These are phyloP conservation scores for Cercospora canescens DNA, from an alignment of 2,329 filamentous ascomycete genomes.

Conservation along the genomic window DNA sequence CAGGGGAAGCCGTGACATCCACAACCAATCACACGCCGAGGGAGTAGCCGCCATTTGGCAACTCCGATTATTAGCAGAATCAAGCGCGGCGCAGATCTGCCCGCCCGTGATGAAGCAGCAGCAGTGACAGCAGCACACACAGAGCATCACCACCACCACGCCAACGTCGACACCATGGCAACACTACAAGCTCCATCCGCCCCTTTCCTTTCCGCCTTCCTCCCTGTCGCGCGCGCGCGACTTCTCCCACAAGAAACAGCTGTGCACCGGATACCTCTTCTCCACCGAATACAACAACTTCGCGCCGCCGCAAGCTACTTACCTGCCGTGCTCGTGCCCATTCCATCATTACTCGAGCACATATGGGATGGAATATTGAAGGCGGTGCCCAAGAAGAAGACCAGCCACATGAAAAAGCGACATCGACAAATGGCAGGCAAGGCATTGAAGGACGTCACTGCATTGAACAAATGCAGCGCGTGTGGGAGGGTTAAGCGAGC, in stretches of 20 bases:
- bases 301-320: constrained; percentile 34
- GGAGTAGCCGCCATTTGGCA: constrained; percentile 17
- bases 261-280: constrained; percentile 44
- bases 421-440: constrained; percentile 95
- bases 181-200: constrained; percentile 40
- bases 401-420: constrained; percentile 92
- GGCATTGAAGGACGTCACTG: constrained; percentile 84
- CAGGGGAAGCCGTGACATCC: constrained; percentile 16
- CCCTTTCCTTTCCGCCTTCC: constrained; percentile 52
- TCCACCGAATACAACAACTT: constrained; percentile 50
- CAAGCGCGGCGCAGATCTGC: not conserved
- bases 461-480: constrained; percentile 82
- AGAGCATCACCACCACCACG: constrained; percentile 1
- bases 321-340: constrained; percentile 61
- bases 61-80: constrained; percentile 8
- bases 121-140: not conserved
- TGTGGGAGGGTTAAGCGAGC: constrained; percentile 87
- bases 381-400: constrained; percentile 98
- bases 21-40: constrained; percentile 16
- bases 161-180: constrained; percentile 35
- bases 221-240: constrained; percentile 51
- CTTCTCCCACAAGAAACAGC: constrained; percentile 47
- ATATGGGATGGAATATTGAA: constrained; percentile 92
- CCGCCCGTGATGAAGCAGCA: not conserved
- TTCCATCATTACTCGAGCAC: constrained; percentile 71